Conservation (phyloP, 2,329 filamentous ascomycete genomes). For the Aureobasidium sp. region DNA sequence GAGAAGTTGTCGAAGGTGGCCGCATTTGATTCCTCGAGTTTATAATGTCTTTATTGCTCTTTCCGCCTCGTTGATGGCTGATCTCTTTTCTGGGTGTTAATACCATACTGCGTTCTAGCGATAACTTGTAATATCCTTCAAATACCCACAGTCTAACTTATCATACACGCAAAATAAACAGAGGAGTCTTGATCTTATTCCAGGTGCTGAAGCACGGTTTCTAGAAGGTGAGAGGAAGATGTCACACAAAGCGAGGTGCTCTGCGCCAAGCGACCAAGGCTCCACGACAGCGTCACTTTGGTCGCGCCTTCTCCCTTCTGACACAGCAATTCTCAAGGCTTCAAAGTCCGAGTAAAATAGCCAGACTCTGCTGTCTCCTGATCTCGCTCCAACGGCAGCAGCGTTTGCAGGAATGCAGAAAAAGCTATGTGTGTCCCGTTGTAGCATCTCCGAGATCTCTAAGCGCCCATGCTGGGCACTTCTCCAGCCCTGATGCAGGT, state of each 20-base stretch:
- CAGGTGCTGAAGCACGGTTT: background rate
- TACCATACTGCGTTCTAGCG: constrained; percentile 1
- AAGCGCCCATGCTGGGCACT: background rate
- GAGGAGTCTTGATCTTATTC: background rate
- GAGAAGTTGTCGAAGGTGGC: constrained; percentile 56
- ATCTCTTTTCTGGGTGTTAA: background rate
- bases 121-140: constrained; percentile 10
- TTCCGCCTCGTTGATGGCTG: background rate
- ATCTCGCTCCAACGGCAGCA: background rate
- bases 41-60: background rate
- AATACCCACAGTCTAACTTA: background rate
- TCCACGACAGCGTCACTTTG: background rate
- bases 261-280: background rate
- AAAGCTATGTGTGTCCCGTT: background rate
- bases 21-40: constrained; percentile 27
- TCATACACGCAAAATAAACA: background rate
- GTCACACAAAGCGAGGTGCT: background rate
- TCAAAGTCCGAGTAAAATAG: background rate
- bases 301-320: background rate
- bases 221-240: background rate
- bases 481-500: constrained; percentile 7
- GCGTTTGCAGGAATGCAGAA: background rate
- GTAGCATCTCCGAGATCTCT: background rate
- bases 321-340: background rate
- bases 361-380: background rate